Base-by-base conservation (phyloP, 202 grass and related monocot species). In the Setaria viridis region DNA sequence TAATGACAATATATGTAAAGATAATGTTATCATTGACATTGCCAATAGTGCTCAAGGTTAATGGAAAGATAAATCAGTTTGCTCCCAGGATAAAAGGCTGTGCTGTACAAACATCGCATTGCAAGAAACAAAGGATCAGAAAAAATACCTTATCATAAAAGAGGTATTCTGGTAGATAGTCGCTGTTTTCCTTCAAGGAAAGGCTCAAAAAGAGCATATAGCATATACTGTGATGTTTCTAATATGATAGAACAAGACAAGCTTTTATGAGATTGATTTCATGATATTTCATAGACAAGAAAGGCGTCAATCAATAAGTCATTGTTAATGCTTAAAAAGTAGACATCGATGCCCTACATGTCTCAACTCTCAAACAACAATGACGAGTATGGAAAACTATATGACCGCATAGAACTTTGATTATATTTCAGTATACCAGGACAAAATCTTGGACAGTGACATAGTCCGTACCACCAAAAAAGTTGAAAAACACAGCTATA, bases 401-500 rank as follows among this genome's bases (percentile, higher is more conserved):
- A 63, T 66, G 46, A 39, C 5, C 67, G 64, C 54, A 79, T 84
- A n/a, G 6, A 47, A 49, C 30, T 77, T 72, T 73, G 33, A 67
- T 59, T 67, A 68, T 81, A 57, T 76, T 86, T 72, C 62, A 79
- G 41, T 87, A 83, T 72, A 65, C 50, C 74, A 81, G 68, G 33
- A 80, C 84, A 90, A 79, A 87, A 87, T 74, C 21, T 67, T 47
- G 79, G 64, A 83, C n/a, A 74, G 69, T 15, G 17, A 70, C 64
- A 85, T 35, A 81, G 12, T 20, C 64, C 45, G 60, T 17, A 76
- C 49, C 57, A n/a, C 16, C 16, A 11, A 78, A 76, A 25, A 25
- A 25, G 25, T 25, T 25, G 25, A 25, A 25, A 79, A 82, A 34
- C n/a, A 70, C 39, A 84, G 45, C 91, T 87, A 98, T 50, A 95